Percentiles rank a stretch among this genome's conserved stretches.
These are phyloP conservation scores for Calonectria montana DNA, from an alignment of 2,329 filamentous ascomycete species.

Conservation along the genomic window DNA sequence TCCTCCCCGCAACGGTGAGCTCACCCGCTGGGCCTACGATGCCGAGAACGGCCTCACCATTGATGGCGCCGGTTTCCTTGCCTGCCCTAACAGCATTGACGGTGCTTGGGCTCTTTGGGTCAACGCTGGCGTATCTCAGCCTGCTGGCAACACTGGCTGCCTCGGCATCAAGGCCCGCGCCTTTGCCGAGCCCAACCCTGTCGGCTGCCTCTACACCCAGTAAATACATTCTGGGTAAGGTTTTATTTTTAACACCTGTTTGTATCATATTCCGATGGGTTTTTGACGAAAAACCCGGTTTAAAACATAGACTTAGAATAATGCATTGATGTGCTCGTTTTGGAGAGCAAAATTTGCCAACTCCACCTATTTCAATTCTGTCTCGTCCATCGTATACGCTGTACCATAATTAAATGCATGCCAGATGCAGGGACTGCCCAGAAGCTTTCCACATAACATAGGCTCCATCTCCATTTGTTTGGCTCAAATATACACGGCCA, in stretches of 20 bases:
- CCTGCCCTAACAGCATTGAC: slow-evolving; percentile 59
- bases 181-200: slow-evolving; percentile 39
- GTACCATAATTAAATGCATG: no score
- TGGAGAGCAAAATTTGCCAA: neutral
- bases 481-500: no score
- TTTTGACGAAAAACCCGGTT: neutral
- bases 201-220: slow-evolving; percentile 50
- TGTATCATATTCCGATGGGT: neutral
- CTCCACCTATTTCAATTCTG: neutral
- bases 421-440: no score
- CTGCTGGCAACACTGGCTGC: slow-evolving; percentile 53
- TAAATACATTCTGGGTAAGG: slow-evolving; percentile 4
- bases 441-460: no score
- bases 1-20: slow-evolving; percentile 55
- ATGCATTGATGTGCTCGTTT: neutral
- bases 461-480: no score
- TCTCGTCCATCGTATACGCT: no score
- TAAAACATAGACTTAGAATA: neutral
- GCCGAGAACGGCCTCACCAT: slow-evolving; percentile 59
- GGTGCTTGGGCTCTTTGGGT: slow-evolving; percentile 57
- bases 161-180: slow-evolving; percentile 49
- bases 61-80: slow-evolving; percentile 57
- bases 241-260: neutral
- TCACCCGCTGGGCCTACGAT: slow-evolving; percentile 58
- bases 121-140: slow-evolving; percentile 42